Evolutionary conservation across 2,329 filamentous ascomycete genomes (phyloP).

Genomic region (Fusarium lateritium): DNA sequence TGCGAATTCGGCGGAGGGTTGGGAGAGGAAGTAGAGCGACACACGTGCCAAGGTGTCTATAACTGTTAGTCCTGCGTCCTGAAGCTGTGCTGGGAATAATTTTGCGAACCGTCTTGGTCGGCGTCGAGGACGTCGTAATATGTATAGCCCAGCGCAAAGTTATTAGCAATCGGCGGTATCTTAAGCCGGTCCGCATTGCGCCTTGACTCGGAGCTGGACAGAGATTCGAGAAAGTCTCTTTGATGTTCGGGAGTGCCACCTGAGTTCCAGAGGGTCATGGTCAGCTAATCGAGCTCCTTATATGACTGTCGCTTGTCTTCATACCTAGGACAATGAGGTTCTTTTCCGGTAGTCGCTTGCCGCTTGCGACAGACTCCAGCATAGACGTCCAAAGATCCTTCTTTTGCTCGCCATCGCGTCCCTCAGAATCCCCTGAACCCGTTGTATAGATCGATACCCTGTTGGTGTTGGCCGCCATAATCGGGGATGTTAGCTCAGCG

Average conservation of each 20-base stretch:
- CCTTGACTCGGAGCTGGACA: constrained; percentile 68
- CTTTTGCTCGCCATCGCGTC: constrained; percentile 78
- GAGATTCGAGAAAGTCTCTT: constrained; percentile 82
- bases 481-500: constrained; percentile 36
- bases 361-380: constrained; percentile 90
- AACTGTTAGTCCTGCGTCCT: constrained; percentile 38
- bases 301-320: constrained; percentile 39
- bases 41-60: constrained; percentile 92
- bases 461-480: constrained; percentile 68
- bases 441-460: constrained; percentile 72
- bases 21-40: constrained; percentile 90
- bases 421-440: constrained; percentile 68
- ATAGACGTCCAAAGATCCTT: constrained; percentile 96
- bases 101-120: constrained; percentile 84
- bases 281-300: constrained; percentile 48
- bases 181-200: constrained; percentile 71
- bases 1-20: constrained; percentile 85
- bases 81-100: neutral
- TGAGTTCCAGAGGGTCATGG: constrained; percentile 54
- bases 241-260: constrained; percentile 88
- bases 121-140: constrained; percentile 95
- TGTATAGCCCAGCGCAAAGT: constrained; percentile 93
- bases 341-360: constrained; percentile 91
- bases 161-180: constrained; percentile 87
- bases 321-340: constrained; percentile 88